phyloP scores from a whole-genome alignment of 1,284 basidiomycete genomes.

The Peniophora sp. region DNA sequence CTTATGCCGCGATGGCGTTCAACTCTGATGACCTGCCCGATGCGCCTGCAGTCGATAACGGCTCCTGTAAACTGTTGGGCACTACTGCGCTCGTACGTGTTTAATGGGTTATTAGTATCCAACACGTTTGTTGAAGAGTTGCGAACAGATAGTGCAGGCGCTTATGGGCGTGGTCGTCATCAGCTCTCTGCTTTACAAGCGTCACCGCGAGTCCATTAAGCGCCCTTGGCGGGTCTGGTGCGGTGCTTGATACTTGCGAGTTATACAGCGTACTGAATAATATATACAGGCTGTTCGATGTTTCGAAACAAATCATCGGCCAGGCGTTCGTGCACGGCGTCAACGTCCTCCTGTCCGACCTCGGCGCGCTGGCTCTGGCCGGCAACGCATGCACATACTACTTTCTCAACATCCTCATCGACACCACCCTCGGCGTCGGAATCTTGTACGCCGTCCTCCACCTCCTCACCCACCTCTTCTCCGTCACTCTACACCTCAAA shows the following conservation, averaged over 20 bases:
- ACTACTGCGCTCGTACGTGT: slow-evolving; percentile 22
- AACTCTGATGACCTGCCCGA: neutral
- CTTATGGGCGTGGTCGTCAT: slow-evolving; percentile 88
- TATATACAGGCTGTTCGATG: slow-evolving; percentile 68
- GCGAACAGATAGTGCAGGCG: slow-evolving; percentile 62
- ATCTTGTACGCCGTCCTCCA: slow-evolving; percentile 81
- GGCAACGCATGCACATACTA: slow-evolving; percentile 87
- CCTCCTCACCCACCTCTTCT: slow-evolving; percentile 59
- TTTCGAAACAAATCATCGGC: slow-evolving; percentile 88
- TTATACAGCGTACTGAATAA: too few relatives aligned
- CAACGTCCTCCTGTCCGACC: slow-evolving; percentile 76
- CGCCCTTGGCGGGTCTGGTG: slow-evolving; percentile 93
- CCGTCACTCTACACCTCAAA: slow-evolving; percentile 56
- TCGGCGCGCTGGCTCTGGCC: slow-evolving; percentile 58
- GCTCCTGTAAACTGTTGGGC: slow-evolving; percentile 23
- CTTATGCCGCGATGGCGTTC: slow-evolving; percentile 1
- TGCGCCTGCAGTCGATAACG: slow-evolving; percentile 10
- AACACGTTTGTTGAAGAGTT: slow-evolving; percentile 7
- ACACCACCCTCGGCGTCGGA: slow-evolving; percentile 89
- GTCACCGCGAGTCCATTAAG: slow-evolving; percentile 79
- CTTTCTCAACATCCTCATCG: slow-evolving; percentile 91
- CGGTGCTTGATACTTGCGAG: slow-evolving; percentile 15
- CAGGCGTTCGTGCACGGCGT: slow-evolving; percentile 86
- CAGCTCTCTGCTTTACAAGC: slow-evolving; percentile 79
- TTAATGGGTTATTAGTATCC: neutral